Evolutionary conservation across 2,329 filamentous ascomycete species (phyloP).

Genomic region (Apiospora malaysiana): DNA sequence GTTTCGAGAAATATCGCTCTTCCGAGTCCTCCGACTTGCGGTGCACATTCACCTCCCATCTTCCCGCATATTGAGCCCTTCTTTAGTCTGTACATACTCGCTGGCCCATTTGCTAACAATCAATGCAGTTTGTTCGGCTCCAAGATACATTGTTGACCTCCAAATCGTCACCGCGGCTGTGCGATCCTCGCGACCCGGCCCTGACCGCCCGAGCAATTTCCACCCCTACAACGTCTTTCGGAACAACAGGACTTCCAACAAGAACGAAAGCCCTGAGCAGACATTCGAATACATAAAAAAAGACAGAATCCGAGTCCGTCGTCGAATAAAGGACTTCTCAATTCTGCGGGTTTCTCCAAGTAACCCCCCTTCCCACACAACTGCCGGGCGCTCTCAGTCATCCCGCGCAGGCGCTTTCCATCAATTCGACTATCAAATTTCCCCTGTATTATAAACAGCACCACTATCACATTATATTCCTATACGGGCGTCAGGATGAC

Average conservation of each 20-base stretch:
- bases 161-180: slow-evolving; percentile 9
- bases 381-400: slow-evolving; percentile 27
- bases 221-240: slow-evolving; percentile 5
- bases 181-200: slow-evolving; percentile 7
- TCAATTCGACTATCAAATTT: slow-evolving; percentile 30
- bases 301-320: neutral
- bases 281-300: slow-evolving; percentile 9
- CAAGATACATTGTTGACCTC: neutral
- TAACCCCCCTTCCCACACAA: slow-evolving; percentile 17
- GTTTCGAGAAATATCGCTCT: slow-evolving; percentile 20
- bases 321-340: neutral
- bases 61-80: neutral
- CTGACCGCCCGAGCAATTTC: slow-evolving; percentile 5
- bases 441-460: slow-evolving; percentile 28
- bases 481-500: slow-evolving; percentile 46
- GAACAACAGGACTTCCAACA: slow-evolving; percentile 7
- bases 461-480: slow-evolving; percentile 36
- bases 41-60: neutral
- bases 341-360: slow-evolving; percentile 10
- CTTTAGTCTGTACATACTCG: neutral
- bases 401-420: slow-evolving; percentile 37
- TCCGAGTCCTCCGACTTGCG: slow-evolving; percentile 9
- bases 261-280: neutral
- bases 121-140: neutral
- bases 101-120: neutral